Conservation (phyloP, 2,329 filamentous ascomycete genomes). For the Thyridium curvatum region DNA sequence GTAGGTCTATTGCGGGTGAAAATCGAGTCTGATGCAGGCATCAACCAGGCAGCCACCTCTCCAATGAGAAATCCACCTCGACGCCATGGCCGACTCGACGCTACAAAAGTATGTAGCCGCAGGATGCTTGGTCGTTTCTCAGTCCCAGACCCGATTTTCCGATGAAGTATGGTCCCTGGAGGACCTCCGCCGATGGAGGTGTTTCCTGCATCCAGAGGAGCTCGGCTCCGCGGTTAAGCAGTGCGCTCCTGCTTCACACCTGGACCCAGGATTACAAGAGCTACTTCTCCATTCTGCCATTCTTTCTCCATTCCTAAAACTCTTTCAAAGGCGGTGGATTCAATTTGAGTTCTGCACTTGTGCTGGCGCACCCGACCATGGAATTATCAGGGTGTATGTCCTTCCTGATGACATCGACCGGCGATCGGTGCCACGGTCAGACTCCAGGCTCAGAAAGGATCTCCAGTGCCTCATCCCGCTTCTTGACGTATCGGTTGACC, state of each 20-base stretch:
- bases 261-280: conserved; percentile 6
- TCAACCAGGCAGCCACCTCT: too few species aligned
- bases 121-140: too few species aligned
- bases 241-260: neutral
- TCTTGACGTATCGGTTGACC: conserved; percentile 47
- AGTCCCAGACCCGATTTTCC: too few species aligned
- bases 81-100: too few species aligned
- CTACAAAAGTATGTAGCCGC: too few species aligned
- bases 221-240: conserved; percentile 2
- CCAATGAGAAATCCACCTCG: too few species aligned
- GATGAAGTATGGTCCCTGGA: neutral
- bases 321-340: conserved; percentile 35
- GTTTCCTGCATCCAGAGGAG: neutral
- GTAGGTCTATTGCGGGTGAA: too few species aligned
- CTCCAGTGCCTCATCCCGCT: conserved; percentile 40
- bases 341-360: conserved; percentile 30
- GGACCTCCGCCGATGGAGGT: too few species aligned
- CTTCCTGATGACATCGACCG: conserved; percentile 61
- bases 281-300: conserved; percentile 5
- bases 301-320: conserved; percentile 6
- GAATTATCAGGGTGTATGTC: conserved; percentile 49
- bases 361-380: conserved; percentile 9
- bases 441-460: conserved; percentile 33
- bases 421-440: conserved; percentile 41
- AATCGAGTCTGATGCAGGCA: too few species aligned